These are phyloP conservation scores for Nitzschia palea DNA, from an alignment of 108 stramenopile genomes.

Conservation along the genomic window DNA sequence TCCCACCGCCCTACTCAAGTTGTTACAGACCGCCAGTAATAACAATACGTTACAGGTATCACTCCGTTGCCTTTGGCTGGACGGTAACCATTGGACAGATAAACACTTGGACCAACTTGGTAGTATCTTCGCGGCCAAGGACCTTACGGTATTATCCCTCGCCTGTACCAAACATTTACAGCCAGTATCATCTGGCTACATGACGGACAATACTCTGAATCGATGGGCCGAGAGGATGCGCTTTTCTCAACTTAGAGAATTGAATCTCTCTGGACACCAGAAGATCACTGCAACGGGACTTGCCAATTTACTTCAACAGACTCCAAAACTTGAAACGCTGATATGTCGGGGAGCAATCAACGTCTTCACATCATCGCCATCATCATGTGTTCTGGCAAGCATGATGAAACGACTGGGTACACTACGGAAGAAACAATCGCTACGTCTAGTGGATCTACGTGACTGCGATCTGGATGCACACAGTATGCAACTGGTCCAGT, in stretches of 20 bases:
- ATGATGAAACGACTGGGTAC: not conserved
- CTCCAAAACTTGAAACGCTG: not conserved
- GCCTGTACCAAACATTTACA: not conserved
- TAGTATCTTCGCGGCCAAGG: not conserved
- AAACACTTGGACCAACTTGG: constrained; percentile 5
- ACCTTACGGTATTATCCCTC: not conserved
- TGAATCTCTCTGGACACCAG: not conserved
- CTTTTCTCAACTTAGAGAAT: not conserved
- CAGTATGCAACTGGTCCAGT: not conserved
- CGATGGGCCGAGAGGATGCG: not conserved
- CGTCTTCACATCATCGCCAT: not conserved
- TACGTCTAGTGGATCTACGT: constrained; percentile 1
- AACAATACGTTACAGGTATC: not conserved
- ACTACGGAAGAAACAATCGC: not conserved
- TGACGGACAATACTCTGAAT: constrained; percentile 1
- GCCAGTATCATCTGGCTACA: not conserved
- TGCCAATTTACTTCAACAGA: not conserved
- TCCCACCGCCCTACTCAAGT: not conserved
- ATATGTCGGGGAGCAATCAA: not conserved
- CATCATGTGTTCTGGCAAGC: not conserved
- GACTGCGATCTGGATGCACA: not conserved
- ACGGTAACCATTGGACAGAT: not conserved
- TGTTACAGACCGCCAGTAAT: not conserved
- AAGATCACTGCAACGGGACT: not conserved
- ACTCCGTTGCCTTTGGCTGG: not conserved